Evolutionary conservation across 106 monocot species (phyloP), one percentile per base, ranked within the genome.

Genomic region (Posidonia australis): DNA sequence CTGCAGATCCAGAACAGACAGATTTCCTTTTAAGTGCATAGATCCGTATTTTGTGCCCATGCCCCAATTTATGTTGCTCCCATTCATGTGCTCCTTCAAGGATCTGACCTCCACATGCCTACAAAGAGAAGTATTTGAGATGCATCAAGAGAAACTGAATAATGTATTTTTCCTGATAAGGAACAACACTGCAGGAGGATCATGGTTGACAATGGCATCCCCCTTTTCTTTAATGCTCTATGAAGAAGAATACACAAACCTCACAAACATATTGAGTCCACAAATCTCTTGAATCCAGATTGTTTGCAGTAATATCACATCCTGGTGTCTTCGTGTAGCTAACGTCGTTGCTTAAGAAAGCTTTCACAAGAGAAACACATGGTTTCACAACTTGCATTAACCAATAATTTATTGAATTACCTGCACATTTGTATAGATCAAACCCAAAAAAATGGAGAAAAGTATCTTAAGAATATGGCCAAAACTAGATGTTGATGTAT

Each of bases 201-300:
- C n/a, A n/a, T n/a, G n/a, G n/a, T n/a, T n/a, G n/a, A n/a, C n/a
- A n/a, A n/a, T n/a, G n/a, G n/a, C n/a, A n/a, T 23, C 21, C 23
- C 21, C 20, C 23, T 27, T 25, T 58, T 27, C 27, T 10, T 26
- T 10, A 58, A 32, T 20, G 36, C 22, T 30, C 17, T 44, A 6
- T 60, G 25, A 25, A 60, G 31, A 43, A 68, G 21, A 1, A 54
- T 0, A 77, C 82, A 79, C 41, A n/a, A n/a, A 94, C 94, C 89
- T 94, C 82, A 62, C 94, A 94, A 17, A 84, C 31, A 74, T 80
- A 82, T 53, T 86, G 89, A 69, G 74, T 76, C 89, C 94, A 94
- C 73, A 94, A 68, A 51, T 89, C 84, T 70, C 81, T 86, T 31
- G 76, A 78, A 22, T 32, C 55, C 29, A 65, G 62, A 42, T 42